phyloP scores from a whole-genome alignment of 2,329 filamentous ascomycete species.

The Neonectria hederae region DNA sequence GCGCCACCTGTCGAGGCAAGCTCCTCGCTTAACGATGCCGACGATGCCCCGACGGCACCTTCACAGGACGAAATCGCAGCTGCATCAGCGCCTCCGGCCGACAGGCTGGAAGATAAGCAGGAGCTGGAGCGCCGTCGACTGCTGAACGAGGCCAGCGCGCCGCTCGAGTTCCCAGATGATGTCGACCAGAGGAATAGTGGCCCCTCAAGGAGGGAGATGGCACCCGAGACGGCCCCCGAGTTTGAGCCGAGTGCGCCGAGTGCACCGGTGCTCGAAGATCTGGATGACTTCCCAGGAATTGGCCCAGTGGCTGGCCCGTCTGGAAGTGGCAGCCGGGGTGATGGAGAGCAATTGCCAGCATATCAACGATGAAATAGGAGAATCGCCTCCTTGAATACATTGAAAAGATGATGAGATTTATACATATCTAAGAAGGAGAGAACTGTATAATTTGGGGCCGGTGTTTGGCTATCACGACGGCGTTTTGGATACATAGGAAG shows the following conservation, averaged over 20 bases:
- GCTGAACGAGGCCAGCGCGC: constrained; percentile 71
- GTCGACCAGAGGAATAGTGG: constrained; percentile 50
- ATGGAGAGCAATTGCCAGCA: constrained; percentile 51
- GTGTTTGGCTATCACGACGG: constrained; percentile 21
- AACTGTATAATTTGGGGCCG: constrained; percentile 24
- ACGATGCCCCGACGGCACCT: constrained; percentile 53
- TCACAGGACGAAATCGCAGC: constrained; percentile 55
- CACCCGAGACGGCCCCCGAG: constrained; percentile 35
- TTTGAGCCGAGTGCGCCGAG: constrained; percentile 55
- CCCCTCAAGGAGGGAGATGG: constrained; percentile 43
- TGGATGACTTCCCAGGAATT: constrained; percentile 58
- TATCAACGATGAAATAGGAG: constrained; percentile 49
- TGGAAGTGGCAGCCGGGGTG: constrained; percentile 16
- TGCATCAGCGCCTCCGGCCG: constrained; percentile 45
- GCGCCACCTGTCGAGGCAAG: constrained; percentile 23
- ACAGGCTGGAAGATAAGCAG: constrained; percentile 74
- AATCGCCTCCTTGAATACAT: constrained; percentile 15
- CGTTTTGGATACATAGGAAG: constrained; percentile 29
- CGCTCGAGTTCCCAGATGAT: constrained; percentile 66
- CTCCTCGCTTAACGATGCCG: constrained; percentile 26
- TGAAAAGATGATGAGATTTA: constrained; percentile 7
- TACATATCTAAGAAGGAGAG: constrained; percentile 21
- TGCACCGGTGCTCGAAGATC: constrained; percentile 66
- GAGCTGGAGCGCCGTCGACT: constrained; percentile 75
- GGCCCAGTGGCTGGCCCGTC: constrained; percentile 41